phyloP scores from a whole-genome alignment of 75 land plant genomes.

The Pseudotsuga menziesii region DNA sequence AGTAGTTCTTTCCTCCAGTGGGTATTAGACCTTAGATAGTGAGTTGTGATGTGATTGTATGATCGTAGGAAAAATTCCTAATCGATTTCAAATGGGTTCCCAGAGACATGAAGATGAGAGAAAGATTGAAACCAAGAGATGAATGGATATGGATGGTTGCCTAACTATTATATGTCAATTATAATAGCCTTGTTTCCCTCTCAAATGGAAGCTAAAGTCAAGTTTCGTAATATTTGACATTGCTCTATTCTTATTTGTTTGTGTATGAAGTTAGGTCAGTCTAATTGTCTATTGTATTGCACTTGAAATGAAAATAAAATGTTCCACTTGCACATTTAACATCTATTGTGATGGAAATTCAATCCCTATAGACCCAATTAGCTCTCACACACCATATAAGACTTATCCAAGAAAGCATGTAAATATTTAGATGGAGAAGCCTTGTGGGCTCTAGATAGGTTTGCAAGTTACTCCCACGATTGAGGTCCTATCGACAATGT shows the following conservation, averaged over 20 bases:
- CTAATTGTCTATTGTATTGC: neutral
- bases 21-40: no score
- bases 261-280: neutral
- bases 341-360: neutral
- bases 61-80: neutral
- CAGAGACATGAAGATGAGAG: neutral
- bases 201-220: slow-evolving; percentile 26
- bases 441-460: neutral
- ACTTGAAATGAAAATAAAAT: neutral
- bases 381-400: neutral
- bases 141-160: neutral
- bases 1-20: no score
- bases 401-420: neutral
- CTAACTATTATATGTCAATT: slow-evolving; percentile 21
- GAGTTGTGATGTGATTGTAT: no score
- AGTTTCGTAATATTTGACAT: slow-evolving; percentile 14
- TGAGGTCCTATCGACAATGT: no score
- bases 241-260: neutral
- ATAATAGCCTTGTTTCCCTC: slow-evolving; percentile 22
- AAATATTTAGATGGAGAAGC: neutral
- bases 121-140: neutral
- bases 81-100: neutral
- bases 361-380: neutral
- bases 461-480: neutral
- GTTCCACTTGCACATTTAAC: neutral